Conservation (phyloP, 1,139 yeast species). For the Debaryomycetaceae sp. region DNA sequence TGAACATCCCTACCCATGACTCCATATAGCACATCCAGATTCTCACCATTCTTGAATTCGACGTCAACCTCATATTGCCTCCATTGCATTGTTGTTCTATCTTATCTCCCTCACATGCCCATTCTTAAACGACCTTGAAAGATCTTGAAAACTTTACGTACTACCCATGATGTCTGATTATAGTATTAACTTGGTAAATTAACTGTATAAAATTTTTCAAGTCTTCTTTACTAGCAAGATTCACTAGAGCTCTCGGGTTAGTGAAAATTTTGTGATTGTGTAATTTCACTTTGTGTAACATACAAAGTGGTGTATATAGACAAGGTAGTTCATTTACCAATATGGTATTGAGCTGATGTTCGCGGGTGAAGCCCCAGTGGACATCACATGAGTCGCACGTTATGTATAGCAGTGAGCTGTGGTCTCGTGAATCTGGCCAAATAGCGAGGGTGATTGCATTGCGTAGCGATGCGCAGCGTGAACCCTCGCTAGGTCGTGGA, state of each 20-base stretch:
- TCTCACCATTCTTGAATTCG: no score
- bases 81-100: neutral
- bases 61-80: no score
- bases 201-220: neutral
- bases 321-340: neutral
- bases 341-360: no score
- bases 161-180: conserved; percentile 59
- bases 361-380: no score
- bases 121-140: neutral
- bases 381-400: no score
- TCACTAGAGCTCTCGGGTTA: neutral
- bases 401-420: no score
- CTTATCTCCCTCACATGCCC: neutral
- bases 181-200: conserved; percentile 10
- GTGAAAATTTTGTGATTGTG: neutral
- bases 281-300: neutral
- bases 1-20: no score
- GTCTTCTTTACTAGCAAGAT: neutral
- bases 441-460: no score
- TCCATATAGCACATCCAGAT: no score
- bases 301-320: neutral
- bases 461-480: no score
- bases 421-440: no score
- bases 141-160: conserved; percentile 38
- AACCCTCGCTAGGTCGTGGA: no score